Evolutionary conservation across 352 stramenopile species (phyloP), one percentile per base, ranked within the genome.

Genomic region (Salisapilia sapeloensis): DNA sequence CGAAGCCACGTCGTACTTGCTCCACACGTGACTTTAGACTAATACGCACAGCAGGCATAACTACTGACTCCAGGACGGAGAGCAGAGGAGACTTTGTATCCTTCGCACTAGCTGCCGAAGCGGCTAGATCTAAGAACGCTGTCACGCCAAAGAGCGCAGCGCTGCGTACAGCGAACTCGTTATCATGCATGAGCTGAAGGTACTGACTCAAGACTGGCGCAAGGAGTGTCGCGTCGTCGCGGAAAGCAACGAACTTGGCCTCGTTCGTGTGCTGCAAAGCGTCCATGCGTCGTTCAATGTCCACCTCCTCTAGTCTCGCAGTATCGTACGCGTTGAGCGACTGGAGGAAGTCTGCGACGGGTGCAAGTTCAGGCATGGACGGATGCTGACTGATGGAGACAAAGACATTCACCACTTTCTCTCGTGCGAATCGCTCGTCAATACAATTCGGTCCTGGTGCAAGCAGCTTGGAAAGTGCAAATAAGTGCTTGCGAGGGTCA

Each of bases 31-130:
- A 81, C 24, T 77, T 77, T 12, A 95, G 44, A 29, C 81, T 93
- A 23, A 64, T 56, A 7, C 82, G 74, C 15, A 93, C 54, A 30
- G 69, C 84, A 10, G 80, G 82, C 72, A 95, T 92, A 20, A 94
- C 60, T 15, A 90, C 53, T 7, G 76, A 90, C 46, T 92, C 71
- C 30, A 93, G 58, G 6, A 82, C 63, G 37, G 82, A 83, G 4
- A 82, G 38, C 13, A 82, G 39, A 6, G 67, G 54, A 6, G 44
- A 63, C 19, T 75, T 66, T 4, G 38, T 17, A 19, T 39, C 37
- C 6, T 44, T 39, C 2, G 47, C 34, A 12, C 57, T 42, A 12
- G 49, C 44, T 21, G 59, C 35, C 10, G 47, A 27, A 9, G 67
- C 62, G 0, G 65, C 44, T 17, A 83, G 24, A 16, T 29, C 35